Base-by-base conservation (phyloP, 1,284 basidiomycete genomes). In the Abortiporus biennis region DNA sequence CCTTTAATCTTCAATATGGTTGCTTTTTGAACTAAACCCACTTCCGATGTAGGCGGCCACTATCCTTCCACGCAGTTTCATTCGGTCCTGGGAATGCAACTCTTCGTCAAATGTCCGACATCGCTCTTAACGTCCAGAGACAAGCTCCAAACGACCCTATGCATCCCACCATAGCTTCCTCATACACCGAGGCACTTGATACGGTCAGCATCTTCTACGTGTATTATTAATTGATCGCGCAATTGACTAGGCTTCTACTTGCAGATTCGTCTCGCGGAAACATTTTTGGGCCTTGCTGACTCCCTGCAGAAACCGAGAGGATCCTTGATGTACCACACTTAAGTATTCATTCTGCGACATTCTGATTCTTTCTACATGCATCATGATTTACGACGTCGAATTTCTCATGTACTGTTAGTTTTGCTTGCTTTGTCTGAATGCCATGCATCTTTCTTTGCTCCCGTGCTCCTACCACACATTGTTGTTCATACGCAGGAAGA, bases 231-330 rank as follows among this genome's bases (percentile, higher is more conserved):
- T n/a, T n/a, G n/a, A n/a, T n/a, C 40, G 17, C 13, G 27, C 36
- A 29, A 43, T 25, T n/a, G 31, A 16, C 16, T 19, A 43, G 27
- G 8, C 23, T 4, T 19, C 19, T 13, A 36, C 33, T 6, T 6
- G 27, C 47, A 80, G 77, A 64, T 79, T 17, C 67, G 69, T 48
- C 68, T 81, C 0, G 69, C 78, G 0, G 64, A 77, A 44, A 77
- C 80, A 0, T 82, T 82, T 68, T 56, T 80, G n/a, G 73, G 71
- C 6, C 69, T 81, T 31, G 77, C 77, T 0, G 73, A 77, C 25
- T 79, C 77, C 6, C 54, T 81, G 57, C 60, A 68, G 47, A 81
- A 77, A 51, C 70, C 75, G 0, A 62, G 77, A 46, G 78, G 72
- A 40, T 62, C 69, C 12, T 49, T 77, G 42, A 58, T 75, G 51